These are phyloP conservation scores for Wallacemonas collosoma DNA, from an alignment of 208 protist genomes.

Conservation along the genomic window DNA sequence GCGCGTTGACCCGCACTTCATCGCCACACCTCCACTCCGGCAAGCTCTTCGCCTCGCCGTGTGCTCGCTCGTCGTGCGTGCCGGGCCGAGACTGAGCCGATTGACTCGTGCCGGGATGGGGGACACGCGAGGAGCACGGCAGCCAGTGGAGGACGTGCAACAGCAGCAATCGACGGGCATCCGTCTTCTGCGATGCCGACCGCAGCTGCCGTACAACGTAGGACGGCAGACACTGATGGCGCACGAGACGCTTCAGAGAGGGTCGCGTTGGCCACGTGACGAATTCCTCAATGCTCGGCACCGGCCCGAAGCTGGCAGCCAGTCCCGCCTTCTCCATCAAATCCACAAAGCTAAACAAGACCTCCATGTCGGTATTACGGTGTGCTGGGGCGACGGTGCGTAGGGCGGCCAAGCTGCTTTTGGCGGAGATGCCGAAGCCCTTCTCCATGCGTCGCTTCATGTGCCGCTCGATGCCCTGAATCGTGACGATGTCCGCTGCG, in stretches of 20 bases:
- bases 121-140: slow-evolving; percentile 30
- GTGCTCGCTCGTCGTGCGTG: no score
- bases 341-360: slow-evolving; percentile 59
- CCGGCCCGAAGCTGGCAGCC: slow-evolving; percentile 39
- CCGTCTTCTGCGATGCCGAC: slow-evolving; percentile 20
- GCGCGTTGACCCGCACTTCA: background rate
- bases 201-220: slow-evolving; percentile 14
- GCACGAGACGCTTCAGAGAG: background rate
- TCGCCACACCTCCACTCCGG: slow-evolving; percentile 16
- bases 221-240: slow-evolving; percentile 13
- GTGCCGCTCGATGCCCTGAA: slow-evolving; percentile 56
- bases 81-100: no score
- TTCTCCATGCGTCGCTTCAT: slow-evolving; percentile 67
- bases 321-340: slow-evolving; percentile 60
- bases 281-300: slow-evolving; percentile 66
- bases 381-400: slow-evolving; percentile 10
- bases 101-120: background rate
- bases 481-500: slow-evolving; percentile 45
- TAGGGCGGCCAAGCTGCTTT: slow-evolving; percentile 49
- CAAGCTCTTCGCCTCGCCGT: slow-evolving; percentile 11
- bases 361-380: slow-evolving; percentile 40
- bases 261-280: slow-evolving; percentile 28
- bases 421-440: slow-evolving; percentile 71
- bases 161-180: slow-evolving; percentile 57
- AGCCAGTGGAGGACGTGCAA: slow-evolving; percentile 75